Base-by-base conservation (phyloP, 495 filamentous ascomycete genomes). In the Podospora pseudocomata region DNA sequence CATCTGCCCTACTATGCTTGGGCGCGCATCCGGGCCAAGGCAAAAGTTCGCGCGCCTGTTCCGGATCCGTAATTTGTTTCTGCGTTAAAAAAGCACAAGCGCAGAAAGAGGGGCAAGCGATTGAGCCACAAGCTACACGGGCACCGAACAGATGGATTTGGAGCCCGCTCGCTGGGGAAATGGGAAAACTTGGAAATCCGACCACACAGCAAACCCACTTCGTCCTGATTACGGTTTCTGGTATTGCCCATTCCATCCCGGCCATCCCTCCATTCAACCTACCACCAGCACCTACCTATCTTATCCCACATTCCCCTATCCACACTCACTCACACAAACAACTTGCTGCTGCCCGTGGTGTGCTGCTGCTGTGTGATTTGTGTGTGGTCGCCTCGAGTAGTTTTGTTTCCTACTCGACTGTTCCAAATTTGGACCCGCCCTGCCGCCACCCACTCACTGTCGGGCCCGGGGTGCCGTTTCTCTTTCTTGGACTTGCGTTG, bases 141-240 rank as follows among this genome's bases (percentile, higher is more conserved):
- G 39, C 39, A 49, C 39, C 39, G 39, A 49, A 11, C 39, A 49
- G 15, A 49, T 49, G 39, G 39, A 58, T 27, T 27, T 27, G 56
- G 18, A 32, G 28, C 20, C 54, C 34, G 44, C 20, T 23, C 34
- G 44, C 20, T 23, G 55, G 66, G 65, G 53, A 65, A 71, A 65
- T 58, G 60, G 63, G 69, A 65, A 68, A 71, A 67, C 69, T 71
- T 58, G 69, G 63, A 71, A 68, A 66, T 65, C 66, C 69, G 15
- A 67, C 65, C 69, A 49, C 69, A 34, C 39, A 19, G 34, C 65
- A 59, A 60, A 60, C 62, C 68, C 68, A 67, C 65, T 62, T 58
- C 53, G 44, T 58, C 60, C 49, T 34, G 61, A 60, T 65, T 63
- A 34, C 58, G 49, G 67, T 65, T 23, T 23, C 62, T n/a, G 9